A percentile compares a stretch with the other conserved stretches of the same genome.
phyloP scores from a whole-genome alignment of 176 grass and related monocot species.

The Musa troglodytarum region DNA sequence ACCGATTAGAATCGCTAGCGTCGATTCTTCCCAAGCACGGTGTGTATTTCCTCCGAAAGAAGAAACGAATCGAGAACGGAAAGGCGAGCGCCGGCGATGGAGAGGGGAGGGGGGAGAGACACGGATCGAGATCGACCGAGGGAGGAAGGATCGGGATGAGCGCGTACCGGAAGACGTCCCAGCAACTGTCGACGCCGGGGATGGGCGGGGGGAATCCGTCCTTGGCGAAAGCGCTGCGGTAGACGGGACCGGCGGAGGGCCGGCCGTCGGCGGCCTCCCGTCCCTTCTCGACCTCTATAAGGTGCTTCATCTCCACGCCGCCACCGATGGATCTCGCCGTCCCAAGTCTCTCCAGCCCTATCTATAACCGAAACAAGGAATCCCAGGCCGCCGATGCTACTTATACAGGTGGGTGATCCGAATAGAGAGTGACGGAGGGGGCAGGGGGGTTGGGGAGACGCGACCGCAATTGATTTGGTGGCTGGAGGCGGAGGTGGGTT shows the following conservation, averaged over 20 bases:
- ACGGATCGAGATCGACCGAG: too few species aligned
- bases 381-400: too few species aligned
- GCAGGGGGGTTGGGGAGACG: too few species aligned
- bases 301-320: conserved; percentile 47
- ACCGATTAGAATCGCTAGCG: too few species aligned
- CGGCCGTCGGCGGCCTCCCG: conserved; percentile 33
- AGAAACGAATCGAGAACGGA: not conserved
- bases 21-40: not conserved
- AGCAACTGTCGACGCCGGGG: conserved; percentile 63
- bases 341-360: too few species aligned
- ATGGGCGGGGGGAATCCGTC: conserved; percentile 62
- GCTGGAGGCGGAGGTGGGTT: too few species aligned
- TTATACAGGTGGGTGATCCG: too few species aligned
- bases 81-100: too few species aligned
- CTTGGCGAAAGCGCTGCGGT: conserved; percentile 63
- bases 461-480: too few species aligned
- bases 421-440: too few species aligned
- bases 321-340: not conserved
- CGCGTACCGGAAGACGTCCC: conserved; percentile 81
- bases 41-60: not conserved
- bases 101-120: too few species aligned
- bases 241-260: conserved; percentile 58
- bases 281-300: conserved; percentile 76
- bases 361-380: too few species aligned
- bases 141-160: not conserved